Percentiles rank a stretch among this genome's conserved stretches.
phyloP scores from a whole-genome alignment of 2,329 filamentous ascomycete species.

The Paecilomyces sp. region DNA sequence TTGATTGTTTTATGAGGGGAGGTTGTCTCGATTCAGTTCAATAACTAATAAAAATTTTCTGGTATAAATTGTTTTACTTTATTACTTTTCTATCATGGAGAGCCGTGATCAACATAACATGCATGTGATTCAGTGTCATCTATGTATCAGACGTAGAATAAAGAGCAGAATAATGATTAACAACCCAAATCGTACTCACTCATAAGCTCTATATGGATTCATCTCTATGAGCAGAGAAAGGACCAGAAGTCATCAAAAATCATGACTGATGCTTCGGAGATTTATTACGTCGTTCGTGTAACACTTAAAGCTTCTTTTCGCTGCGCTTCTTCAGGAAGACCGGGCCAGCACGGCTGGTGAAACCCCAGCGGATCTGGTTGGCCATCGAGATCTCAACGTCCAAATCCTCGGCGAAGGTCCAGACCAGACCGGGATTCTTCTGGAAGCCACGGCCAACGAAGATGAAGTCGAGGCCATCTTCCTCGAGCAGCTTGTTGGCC shows the following conservation, averaged over 20 bases:
- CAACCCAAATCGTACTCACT: neutral
- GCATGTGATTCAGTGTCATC: neutral
- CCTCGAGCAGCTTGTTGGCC: conserved; percentile 55
- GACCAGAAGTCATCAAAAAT: neutral
- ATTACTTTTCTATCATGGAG: too few relatives aligned
- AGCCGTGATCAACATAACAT: neutral
- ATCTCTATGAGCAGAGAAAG: neutral
- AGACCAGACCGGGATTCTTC: conserved; percentile 72
- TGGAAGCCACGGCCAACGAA: conserved; percentile 70
- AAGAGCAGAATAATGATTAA: neutral
- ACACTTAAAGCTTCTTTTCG: neutral
- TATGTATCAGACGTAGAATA: neutral
- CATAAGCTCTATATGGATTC: neutral
- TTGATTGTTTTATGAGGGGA: too few relatives aligned
- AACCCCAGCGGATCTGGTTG: conserved; percentile 25
- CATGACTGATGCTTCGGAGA: neutral
- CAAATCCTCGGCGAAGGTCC: conserved; percentile 43
- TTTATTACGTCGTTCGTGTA: neutral
- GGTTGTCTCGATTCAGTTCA: too few relatives aligned
- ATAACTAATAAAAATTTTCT: too few relatives aligned
- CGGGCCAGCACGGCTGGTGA: conserved; percentile 11
- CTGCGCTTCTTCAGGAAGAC: neutral
- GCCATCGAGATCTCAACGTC: conserved; percentile 23
- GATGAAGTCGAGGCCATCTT: conserved; percentile 57
- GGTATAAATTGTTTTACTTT: too few relatives aligned